Evolutionary conservation across 441 rosid species (phyloP), one percentile per base, ranked within the genome.

Genomic region (Heliophila coronopifolia): DNA sequence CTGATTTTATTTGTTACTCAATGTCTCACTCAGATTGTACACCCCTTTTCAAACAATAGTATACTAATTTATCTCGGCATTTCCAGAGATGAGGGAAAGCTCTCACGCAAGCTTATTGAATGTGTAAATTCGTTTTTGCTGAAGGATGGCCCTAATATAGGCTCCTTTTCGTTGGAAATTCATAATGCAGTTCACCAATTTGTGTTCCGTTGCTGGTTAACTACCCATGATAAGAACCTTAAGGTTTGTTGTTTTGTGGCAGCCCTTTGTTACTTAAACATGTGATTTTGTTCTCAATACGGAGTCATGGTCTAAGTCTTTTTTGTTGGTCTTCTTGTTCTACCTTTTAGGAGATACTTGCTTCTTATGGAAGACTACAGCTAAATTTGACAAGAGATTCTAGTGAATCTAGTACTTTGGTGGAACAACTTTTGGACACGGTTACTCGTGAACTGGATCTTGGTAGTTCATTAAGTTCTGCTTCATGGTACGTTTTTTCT

Each of bases 121-220:
- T 88, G 99, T 61, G 54, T 88, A 40, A 93, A 89, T 58, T 69
- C 73, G 3, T 82, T 71, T 71, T 73, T 93, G 78, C 72, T 82
- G 50, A 84, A 77, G 70, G 90, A 89, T 66, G 97, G 99, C 51
- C 93, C 95, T 18, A 88, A 88, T 71, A 69, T 88, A 68, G 89
- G 86, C 19, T 55, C 67, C 62, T 67, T 63, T 42, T 70, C 82
- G 37, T 51, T 82, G 68, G 82, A 84, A 71, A 77, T 93, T 69
- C 94, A 85, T 53, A 71, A 71, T 61, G 76, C 94, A 6, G 55
- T 72, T 48, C 77, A 67, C 49, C 79, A 76, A 31, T 82, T 76
- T 74, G 75, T 86, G 40, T 82, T 76, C 38, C 81, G 62, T 34
- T 76, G 71, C 70, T 93, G 94, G 97, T 61, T 74, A 63, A 70